These are phyloP conservation scores for Galerina sulciceps DNA, from an alignment of 768 basidiomycete genomes.

Conservation along the genomic window DNA sequence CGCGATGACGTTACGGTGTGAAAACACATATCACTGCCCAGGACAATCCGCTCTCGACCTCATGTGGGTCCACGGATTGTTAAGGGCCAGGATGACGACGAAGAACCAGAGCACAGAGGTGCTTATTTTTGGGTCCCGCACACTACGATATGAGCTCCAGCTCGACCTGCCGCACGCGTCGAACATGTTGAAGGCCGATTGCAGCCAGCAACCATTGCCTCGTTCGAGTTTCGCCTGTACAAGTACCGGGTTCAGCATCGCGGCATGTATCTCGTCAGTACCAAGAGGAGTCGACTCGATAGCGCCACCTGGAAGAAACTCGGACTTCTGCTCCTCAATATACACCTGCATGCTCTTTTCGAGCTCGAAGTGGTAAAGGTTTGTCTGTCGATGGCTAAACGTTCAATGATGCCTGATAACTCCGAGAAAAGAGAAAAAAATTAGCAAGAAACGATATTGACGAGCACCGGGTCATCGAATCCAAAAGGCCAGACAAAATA, in stretches of 20 bases:
- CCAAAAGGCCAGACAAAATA: background rate
- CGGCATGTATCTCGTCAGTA: slow-evolving; percentile 19
- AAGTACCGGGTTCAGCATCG: slow-evolving; percentile 10
- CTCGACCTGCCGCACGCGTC: slow-evolving; percentile 74
- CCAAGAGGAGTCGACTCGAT: slow-evolving; percentile 44
- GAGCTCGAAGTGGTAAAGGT: slow-evolving; percentile 80
- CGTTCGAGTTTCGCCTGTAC: slow-evolving; percentile 49
- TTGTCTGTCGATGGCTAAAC: slow-evolving; percentile 89
- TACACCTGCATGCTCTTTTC: slow-evolving; percentile 86
- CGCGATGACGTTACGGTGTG: too few relatives aligned
- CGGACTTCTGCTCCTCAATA: slow-evolving; percentile 86
- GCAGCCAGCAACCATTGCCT: slow-evolving; percentile 71
- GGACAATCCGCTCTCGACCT: slow-evolving; percentile 41
- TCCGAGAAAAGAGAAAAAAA: background rate
- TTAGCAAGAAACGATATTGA: too few relatives aligned
- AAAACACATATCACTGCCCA: too few relatives aligned
- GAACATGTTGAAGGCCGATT: slow-evolving; percentile 90
- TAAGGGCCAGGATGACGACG: slow-evolving; percentile 72
- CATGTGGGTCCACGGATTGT: slow-evolving; percentile 72
- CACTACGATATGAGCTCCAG: slow-evolving; percentile 76
- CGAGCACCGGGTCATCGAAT: too few relatives aligned
- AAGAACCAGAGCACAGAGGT: slow-evolving; percentile 76
- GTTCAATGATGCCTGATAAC: slow-evolving; percentile 85
- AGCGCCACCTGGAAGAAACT: slow-evolving; percentile 86
- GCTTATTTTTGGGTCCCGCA: slow-evolving; percentile 76